These are phyloP conservation scores for Penicillium sp. DNA, from an alignment of 2,329 filamentous ascomycete species.

Conservation along the genomic window DNA sequence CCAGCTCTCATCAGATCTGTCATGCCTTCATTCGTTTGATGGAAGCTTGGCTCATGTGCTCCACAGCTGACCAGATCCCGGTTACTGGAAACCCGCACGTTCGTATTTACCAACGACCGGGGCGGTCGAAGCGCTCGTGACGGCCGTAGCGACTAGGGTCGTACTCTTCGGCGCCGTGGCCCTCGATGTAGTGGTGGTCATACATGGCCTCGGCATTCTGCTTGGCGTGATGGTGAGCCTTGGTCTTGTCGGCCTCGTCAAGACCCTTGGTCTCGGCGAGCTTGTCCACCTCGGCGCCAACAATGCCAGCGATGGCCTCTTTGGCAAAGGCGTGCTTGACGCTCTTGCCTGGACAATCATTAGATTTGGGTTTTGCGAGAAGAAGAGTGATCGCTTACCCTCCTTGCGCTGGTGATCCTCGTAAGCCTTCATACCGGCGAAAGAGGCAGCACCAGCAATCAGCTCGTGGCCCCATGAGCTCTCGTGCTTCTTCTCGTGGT, in stretches of 20 bases:
- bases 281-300: conserved; percentile 69
- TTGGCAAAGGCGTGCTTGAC: conserved; percentile 72
- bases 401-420: conserved; percentile 67
- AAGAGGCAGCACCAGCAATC: conserved; percentile 68
- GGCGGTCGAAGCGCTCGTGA: conserved; percentile 28
- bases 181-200: conserved; percentile 54
- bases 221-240: conserved; percentile 55
- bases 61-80: no score
- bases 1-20: conserved; percentile 6
- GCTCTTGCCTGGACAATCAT: conserved; percentile 59
- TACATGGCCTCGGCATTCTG: conserved; percentile 56
- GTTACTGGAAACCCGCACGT: background rate
- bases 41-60: background rate
- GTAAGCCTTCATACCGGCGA: conserved; percentile 73
- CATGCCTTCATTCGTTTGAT: conserved; percentile 5
- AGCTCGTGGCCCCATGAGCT: conserved; percentile 65
- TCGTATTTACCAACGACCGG: conserved; percentile 20
- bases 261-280: conserved; percentile 66
- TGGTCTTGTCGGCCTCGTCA: conserved; percentile 53
- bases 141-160: conserved; percentile 43
- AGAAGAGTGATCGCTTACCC: conserved; percentile 45
- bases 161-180: conserved; percentile 46
- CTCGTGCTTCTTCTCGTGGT: conserved; percentile 51
- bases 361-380: no score
- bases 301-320: conserved; percentile 66